Evolutionary conservation across 495 filamentous ascomycete genomes (phyloP), one percentile per base, ranked within the genome.

Genomic region (Elasticomyces elasticus): DNA sequence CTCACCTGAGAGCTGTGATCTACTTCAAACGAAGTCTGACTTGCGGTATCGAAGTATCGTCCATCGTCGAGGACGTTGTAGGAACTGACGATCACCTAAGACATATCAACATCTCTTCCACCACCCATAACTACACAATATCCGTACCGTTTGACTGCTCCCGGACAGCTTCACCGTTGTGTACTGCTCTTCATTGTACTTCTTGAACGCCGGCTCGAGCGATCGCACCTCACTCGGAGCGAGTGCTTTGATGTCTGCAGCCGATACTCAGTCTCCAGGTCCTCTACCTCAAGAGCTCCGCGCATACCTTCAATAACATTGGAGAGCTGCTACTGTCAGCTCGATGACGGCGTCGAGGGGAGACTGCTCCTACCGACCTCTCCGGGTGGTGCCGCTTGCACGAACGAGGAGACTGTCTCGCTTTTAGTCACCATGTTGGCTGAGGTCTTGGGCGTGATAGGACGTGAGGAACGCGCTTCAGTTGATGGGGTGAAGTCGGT

Each of bases 181-280:
- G 66, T 96, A 84, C 68, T 99, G 94, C 69, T 87, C 84, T 68
- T 96, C 90, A 64, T 95, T 97, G 78, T 99, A 96, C 68, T 84
- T 86, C 71, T 90, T 77, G 71, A 96, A 92, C 0, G 92, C 89
- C 2, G 89, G 87, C 4, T 71, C 75, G 11, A 95, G 82, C 35
- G 84, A 80, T 49, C 77, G 67, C 25, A 90, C 69, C 37, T 91
- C 69, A 44, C 76, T 73, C 10, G 81, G 79, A 24, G 79, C 82
- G 61, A 99, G 75, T 45, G 79, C 70, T 67, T 96, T 95, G 74
- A 99, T 87, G 64, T 94, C 92, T 97, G 64, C 40, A 15, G 3
- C 1, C 4, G 10, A 2, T 43, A 15, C 45, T 49, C 25, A 51
- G 54, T 33, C 2, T 12, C 6, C 24, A 23, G 2, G 15, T 5